Evolutionary conservation across 2,329 filamentous ascomycete genomes (phyloP).

Genomic region (Neopestalotiopsis rosae): DNA sequence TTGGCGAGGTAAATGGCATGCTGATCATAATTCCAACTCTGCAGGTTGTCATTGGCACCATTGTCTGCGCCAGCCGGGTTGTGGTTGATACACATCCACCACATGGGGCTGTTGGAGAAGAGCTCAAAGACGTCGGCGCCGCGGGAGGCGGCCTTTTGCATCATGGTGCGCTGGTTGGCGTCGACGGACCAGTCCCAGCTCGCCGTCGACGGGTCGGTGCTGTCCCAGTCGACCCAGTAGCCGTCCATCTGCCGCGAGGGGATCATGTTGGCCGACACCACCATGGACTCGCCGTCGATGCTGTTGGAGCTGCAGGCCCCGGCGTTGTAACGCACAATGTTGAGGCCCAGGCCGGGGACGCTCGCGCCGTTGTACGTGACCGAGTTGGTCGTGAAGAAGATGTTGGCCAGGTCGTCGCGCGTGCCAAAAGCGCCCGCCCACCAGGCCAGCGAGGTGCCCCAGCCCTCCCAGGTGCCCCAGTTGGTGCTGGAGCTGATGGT

Average conservation of each 20-base stretch:
- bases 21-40: constrained; percentile 41
- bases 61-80: constrained; percentile 44
- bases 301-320: constrained; percentile 44
- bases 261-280: constrained; percentile 42
- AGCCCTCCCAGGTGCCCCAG: constrained; percentile 49
- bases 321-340: constrained; percentile 49
- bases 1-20: constrained; percentile 47
- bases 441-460: constrained; percentile 49
- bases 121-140: constrained; percentile 49
- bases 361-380: constrained; percentile 34
- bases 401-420: constrained; percentile 44
- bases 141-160: constrained; percentile 40
- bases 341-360: constrained; percentile 46
- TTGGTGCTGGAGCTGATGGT: constrained; percentile 38
- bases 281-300: constrained; percentile 39
- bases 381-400: constrained; percentile 44
- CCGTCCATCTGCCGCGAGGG: constrained; percentile 45
- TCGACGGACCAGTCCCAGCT: constrained; percentile 49
- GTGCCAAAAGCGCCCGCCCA: constrained; percentile 48
- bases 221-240: constrained; percentile 45
- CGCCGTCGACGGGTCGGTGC: constrained; percentile 36
- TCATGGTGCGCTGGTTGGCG: constrained; percentile 44
- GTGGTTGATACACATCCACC: constrained; percentile 50
- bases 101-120: constrained; percentile 50
- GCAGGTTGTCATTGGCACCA: constrained; percentile 44